These are phyloP conservation scores for Backusella tarrabulga DNA, from an alignment of 192 early-diverging fungal species.

Conservation along the genomic window DNA sequence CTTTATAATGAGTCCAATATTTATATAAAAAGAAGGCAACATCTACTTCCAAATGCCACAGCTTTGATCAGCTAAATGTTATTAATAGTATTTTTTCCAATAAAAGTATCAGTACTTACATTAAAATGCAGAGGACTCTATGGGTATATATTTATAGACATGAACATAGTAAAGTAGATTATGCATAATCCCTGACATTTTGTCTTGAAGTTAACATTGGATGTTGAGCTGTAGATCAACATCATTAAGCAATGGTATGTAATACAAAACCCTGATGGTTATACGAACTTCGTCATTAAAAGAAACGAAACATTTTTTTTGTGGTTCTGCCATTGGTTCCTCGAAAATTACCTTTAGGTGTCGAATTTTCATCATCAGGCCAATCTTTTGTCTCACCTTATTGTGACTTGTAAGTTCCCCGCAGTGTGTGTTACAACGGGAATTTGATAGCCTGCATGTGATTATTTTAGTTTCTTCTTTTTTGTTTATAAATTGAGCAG, in stretches of 20 bases:
- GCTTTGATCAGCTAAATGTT: neutral
- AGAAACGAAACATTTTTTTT: neutral
- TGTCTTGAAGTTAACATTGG: neutral
- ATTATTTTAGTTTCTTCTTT: slow-evolving; percentile 2
- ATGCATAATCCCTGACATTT: neutral
- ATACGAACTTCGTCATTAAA: slow-evolving; percentile 1
- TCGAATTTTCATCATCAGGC: neutral
- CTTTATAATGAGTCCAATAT: neutral
- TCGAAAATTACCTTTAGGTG: slow-evolving; percentile 2
- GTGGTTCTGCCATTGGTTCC: neutral
- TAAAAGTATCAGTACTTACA: neutral
- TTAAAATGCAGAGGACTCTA: neutral
- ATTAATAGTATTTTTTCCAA: slow-evolving; percentile 1
- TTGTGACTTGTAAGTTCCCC: slow-evolving; percentile 1
- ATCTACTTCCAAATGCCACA: neutral
- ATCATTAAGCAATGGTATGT: neutral
- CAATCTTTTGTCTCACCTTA: slow-evolving; percentile 1
- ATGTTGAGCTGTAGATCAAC: slow-evolving; percentile 1
- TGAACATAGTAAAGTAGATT: neutral
- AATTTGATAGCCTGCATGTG: slow-evolving; percentile 1
- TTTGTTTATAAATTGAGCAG: neutral
- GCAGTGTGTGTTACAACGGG: slow-evolving; percentile 2
- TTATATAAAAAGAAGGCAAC: neutral
- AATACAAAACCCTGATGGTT: neutral
- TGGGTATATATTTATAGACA: neutral